A percentile compares a stretch with the other conserved stretches of the same genome.
Conservation (phyloP, 2,329 filamentous ascomycete species). For the Calonectria honghensis region DNA sequence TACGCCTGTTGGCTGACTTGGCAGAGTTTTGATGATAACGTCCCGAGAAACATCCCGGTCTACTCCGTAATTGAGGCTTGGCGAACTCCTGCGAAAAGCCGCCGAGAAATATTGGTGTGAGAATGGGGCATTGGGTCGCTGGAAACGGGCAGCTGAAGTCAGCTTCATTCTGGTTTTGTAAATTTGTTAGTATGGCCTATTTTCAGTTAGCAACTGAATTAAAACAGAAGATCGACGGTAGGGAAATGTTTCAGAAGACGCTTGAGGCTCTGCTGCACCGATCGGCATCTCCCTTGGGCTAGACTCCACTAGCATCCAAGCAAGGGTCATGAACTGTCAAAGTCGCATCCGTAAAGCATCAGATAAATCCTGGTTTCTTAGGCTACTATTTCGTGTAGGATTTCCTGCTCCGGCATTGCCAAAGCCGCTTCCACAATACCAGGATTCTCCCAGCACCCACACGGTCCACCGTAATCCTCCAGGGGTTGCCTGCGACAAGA, state of each 20-base stretch:
- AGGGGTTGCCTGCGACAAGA: neutral
- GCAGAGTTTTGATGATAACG: neutral
- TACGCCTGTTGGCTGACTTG: neutral
- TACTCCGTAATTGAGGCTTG: neutral
- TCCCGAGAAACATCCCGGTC: neutral
- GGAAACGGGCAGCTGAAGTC: neutral
- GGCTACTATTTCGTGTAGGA: neutral
- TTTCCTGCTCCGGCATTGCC: neutral
- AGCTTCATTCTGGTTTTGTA: neutral
- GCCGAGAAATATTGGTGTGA: neutral
- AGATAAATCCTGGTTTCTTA: neutral
- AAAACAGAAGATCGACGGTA: neutral
- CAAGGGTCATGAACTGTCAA: neutral
- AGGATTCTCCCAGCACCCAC: neutral
- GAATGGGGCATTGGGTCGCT: neutral
- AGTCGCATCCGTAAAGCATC: neutral
- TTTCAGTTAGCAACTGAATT: neutral
- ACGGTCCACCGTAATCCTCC: conserved; percentile 4
- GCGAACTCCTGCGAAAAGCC: neutral
- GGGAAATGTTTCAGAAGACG: neutral
- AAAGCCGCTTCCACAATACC: neutral
- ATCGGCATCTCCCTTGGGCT: neutral
- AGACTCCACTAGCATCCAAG: neutral
- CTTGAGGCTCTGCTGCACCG: neutral
- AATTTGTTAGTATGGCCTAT: neutral